Evolutionary conservation across 202 grass and related monocot species (phyloP).

Genomic region (Schoenoplectus triqueter): DNA sequence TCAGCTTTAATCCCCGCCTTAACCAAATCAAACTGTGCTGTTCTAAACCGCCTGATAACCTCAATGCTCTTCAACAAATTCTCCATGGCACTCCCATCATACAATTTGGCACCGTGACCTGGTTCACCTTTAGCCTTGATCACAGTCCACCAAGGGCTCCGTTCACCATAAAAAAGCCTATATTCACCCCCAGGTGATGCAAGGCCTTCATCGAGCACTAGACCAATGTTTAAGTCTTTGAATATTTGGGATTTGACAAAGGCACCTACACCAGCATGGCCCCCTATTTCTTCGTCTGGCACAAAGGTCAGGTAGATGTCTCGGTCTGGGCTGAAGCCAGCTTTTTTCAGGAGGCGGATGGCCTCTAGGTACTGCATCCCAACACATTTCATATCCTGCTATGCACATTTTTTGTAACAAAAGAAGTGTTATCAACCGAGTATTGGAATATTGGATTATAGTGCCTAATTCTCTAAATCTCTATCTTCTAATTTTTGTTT

Average conservation of each 20-base stretch:
- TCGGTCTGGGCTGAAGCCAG: conserved; percentile 62
- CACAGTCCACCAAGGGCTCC: conserved; percentile 77
- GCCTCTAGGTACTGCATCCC: conserved; percentile 97
- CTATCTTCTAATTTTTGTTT: background rate
- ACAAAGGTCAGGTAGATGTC: conserved; percentile 83
- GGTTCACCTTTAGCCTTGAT: conserved; percentile 75
- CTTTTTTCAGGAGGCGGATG: conserved; percentile 53
- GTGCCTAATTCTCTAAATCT: background rate
- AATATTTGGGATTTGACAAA: conserved; percentile 69
- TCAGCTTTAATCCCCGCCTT: conserved; percentile 75
- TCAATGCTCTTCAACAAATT: conserved; percentile 95
- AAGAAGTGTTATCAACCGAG: background rate
- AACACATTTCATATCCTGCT: conserved; percentile 97
- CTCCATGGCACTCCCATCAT: conserved; percentile 93
- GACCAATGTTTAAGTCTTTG: conserved; percentile 63
- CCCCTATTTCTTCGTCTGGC: conserved; percentile 89
- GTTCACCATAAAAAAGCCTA: conserved; percentile 82
- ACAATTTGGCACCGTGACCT: conserved; percentile 87
- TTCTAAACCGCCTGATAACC: conserved; percentile 64
- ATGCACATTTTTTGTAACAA: background rate
- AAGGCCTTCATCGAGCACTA: conserved; percentile 88
- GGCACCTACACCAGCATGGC: conserved; percentile 55
- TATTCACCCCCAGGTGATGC: conserved; percentile 71
- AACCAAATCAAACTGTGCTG: conserved; percentile 87
- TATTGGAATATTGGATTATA: background rate